phyloP scores from a whole-genome alignment of 768 basidiomycete genomes.

The Tubosaeta sp. region DNA sequence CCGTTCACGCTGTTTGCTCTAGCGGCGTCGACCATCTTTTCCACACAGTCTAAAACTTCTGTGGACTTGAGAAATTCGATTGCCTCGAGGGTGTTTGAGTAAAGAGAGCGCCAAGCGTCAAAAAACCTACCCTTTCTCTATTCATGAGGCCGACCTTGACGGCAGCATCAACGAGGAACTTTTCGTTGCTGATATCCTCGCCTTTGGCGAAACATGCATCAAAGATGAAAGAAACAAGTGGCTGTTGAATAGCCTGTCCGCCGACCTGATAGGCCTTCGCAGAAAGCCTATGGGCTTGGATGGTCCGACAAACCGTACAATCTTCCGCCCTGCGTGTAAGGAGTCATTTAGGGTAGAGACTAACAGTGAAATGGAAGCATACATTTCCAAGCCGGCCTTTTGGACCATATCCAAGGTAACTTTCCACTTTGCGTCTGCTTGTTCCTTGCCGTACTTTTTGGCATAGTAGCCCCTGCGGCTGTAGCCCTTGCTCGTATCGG shows the following conservation, averaged over 20 bases:
- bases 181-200: slow-evolving; percentile 35
- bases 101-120: neutral
- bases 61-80: slow-evolving; percentile 38
- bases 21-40: slow-evolving; percentile 37
- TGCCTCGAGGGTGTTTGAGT: slow-evolving; percentile 26
- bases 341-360: neutral
- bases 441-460: slow-evolving; percentile 27
- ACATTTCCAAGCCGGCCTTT: slow-evolving; percentile 26
- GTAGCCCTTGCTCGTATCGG: slow-evolving; percentile 17
- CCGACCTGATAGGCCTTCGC: slow-evolving; percentile 40
- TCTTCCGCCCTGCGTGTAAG: slow-evolving; percentile 31
- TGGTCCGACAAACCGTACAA: slow-evolving; percentile 38
- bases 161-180: slow-evolving; percentile 35
- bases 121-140: slow-evolving; percentile 31
- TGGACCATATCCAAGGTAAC: slow-evolving; percentile 26
- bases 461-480: slow-evolving; percentile 21
- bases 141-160: slow-evolving; percentile 39
- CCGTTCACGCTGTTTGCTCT: slow-evolving; percentile 44
- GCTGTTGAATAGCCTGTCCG: slow-evolving; percentile 37
- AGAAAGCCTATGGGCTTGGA: slow-evolving; percentile 41
- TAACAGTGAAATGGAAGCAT: neutral
- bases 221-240: slow-evolving; percentile 36
- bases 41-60: slow-evolving; percentile 38
- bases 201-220: slow-evolving; percentile 38
- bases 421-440: slow-evolving; percentile 26